Conservation (phyloP, 139 green algal genomes). For the Chlorella sp. region DNA sequence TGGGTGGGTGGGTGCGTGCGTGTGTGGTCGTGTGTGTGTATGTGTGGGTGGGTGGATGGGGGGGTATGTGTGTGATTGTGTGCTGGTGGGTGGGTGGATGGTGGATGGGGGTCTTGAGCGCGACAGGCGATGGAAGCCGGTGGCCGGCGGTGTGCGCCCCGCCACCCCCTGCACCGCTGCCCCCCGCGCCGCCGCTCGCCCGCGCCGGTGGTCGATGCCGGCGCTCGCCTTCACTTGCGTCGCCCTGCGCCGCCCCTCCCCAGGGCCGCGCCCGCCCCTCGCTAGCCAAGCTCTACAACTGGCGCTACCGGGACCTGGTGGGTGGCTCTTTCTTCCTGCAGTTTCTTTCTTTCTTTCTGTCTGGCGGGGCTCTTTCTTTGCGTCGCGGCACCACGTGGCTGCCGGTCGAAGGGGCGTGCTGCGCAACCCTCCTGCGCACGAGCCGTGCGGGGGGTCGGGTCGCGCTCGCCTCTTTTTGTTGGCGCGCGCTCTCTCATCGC, state of each 20-base stretch:
- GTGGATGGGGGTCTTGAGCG: neutral
- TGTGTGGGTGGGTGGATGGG: neutral
- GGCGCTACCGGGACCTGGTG: conserved; percentile 90
- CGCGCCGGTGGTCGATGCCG: no score
- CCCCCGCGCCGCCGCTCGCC: neutral
- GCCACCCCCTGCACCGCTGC: neutral
- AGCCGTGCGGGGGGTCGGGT: no score
- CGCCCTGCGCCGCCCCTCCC: no score
- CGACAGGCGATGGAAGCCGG: neutral
- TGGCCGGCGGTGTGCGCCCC: neutral
- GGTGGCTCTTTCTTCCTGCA: no score
- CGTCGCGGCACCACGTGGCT: no score
- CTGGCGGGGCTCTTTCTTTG: no score
- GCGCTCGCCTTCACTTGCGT: no score
- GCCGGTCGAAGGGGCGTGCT: no score
- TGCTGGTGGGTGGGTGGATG: neutral
- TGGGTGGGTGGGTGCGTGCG: neutral
- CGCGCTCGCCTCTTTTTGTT: no score
- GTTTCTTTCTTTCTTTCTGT: no score
- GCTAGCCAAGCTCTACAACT: conserved; percentile 96
- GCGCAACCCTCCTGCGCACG: no score
- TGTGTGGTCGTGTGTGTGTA: neutral
- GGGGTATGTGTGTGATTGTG: neutral
- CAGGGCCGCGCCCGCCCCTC: conserved; percentile 86
- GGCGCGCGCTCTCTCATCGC: no score